Evolutionary conservation across 2,329 filamentous ascomycete species (phyloP).

Genomic region (Karstenula rhodostoma): DNA sequence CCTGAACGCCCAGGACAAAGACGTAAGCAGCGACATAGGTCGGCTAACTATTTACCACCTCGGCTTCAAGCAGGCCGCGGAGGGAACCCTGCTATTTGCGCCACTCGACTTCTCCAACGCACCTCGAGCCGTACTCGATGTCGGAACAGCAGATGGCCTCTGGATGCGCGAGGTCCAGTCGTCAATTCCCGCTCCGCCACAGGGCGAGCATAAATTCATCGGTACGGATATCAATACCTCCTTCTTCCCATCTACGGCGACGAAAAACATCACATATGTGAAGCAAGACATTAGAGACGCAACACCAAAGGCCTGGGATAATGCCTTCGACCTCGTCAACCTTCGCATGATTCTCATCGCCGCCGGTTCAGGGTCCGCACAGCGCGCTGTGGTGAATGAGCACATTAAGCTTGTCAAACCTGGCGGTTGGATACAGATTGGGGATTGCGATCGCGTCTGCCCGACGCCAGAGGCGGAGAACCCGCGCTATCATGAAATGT

Average conservation of each 20-base stretch:
- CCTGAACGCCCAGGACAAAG: slow-evolving; percentile 17
- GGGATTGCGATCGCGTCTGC: slow-evolving; percentile 21
- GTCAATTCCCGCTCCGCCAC: slow-evolving; percentile 15
- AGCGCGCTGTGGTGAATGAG: slow-evolving; percentile 17
- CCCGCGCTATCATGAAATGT: slow-evolving; percentile 22
- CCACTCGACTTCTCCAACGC: slow-evolving; percentile 17
- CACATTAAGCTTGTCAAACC: slow-evolving; percentile 13
- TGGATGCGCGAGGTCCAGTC: slow-evolving; percentile 23
- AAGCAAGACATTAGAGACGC: slow-evolving; percentile 19
- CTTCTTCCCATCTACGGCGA: slow-evolving; percentile 13
- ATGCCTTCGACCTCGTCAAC: slow-evolving; percentile 19
- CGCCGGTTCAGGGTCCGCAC: slow-evolving; percentile 15
- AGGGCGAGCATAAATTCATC: slow-evolving; percentile 16
- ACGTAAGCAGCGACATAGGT: slow-evolving; percentile 20
- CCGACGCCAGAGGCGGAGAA: slow-evolving; percentile 18
- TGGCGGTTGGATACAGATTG: slow-evolving; percentile 22
- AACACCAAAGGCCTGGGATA: slow-evolving; percentile 11
- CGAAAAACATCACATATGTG: slow-evolving; percentile 14
- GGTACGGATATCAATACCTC: slow-evolving; percentile 20
- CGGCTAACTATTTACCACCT: slow-evolving; percentile 20
- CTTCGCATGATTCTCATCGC: slow-evolving; percentile 22
- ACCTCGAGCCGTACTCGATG: slow-evolving; percentile 18
- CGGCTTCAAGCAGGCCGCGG: slow-evolving; percentile 21
- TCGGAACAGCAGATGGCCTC: slow-evolving; percentile 21
- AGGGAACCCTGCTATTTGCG: slow-evolving; percentile 18